These are phyloP conservation scores for Pestalotiopsis sp. DNA, from an alignment of 2,329 filamentous ascomycete genomes.

Conservation along the genomic window DNA sequence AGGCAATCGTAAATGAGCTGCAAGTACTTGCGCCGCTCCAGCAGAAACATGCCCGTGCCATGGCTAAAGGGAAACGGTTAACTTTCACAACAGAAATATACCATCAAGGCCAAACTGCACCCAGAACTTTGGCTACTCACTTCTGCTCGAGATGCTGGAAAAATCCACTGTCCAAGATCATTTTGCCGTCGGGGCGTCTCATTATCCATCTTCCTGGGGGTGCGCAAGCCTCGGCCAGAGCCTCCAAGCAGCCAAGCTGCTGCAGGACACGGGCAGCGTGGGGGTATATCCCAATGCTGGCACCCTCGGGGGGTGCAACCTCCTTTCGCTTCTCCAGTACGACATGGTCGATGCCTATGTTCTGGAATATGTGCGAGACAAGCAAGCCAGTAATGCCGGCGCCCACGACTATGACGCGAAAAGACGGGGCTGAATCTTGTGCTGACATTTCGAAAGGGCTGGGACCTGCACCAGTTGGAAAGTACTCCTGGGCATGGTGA, in stretches of 20 bases:
- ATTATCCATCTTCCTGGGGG: constrained; percentile 1
- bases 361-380: constrained; percentile 16
- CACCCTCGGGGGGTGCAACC: constrained; percentile 14
- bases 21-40: no score
- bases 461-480: no score
- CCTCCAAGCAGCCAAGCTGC: constrained; percentile 9
- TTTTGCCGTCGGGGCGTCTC: not conserved
- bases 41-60: not conserved
- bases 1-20: not conserved
- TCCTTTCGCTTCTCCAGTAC: constrained; percentile 13
- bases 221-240: not conserved
- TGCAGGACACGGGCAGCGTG: constrained; percentile 15
- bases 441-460: no score
- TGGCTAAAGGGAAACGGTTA: not conserved
- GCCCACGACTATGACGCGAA: constrained; percentile 17
- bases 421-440: not conserved
- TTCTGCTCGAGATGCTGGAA: constrained; percentile 6
- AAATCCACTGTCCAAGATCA: constrained; percentile 8
- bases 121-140: not conserved
- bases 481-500: no score
- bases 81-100: not conserved
- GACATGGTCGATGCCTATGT: constrained; percentile 17
- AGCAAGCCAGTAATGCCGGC: constrained; percentile 15
- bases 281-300: constrained; percentile 16
- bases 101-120: no score